phyloP scores from a whole-genome alignment of 2,329 filamentous ascomycete species.

The Penicillium sumatraense region DNA sequence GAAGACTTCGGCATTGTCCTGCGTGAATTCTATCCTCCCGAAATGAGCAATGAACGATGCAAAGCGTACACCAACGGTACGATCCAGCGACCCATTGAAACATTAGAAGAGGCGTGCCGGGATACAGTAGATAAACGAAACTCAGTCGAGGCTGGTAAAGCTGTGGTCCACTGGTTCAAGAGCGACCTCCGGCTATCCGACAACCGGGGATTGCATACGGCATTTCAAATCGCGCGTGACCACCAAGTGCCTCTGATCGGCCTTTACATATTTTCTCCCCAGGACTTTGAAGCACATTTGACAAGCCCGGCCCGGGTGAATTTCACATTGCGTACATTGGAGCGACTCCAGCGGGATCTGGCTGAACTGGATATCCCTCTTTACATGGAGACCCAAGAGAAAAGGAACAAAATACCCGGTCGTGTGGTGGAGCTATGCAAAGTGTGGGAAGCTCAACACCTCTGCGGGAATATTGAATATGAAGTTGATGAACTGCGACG shows the following conservation, averaged over 20 bases:
- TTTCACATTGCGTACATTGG: slow-evolving; percentile 75
- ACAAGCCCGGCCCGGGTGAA: slow-evolving; percentile 75
- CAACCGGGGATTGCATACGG: slow-evolving; percentile 72
- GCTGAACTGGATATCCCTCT: slow-evolving; percentile 76
- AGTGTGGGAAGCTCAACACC: slow-evolving; percentile 73
- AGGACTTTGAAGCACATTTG: slow-evolving; percentile 83
- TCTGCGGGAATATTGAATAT: slow-evolving; percentile 87
- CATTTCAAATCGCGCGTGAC: slow-evolving; percentile 68
- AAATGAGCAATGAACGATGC: slow-evolving; percentile 83
- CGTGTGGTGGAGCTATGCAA: slow-evolving; percentile 69
- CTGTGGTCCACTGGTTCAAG: slow-evolving; percentile 91
- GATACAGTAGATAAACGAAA: slow-evolving; percentile 63
- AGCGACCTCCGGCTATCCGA: slow-evolving; percentile 75
- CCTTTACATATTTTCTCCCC: slow-evolving; percentile 78
- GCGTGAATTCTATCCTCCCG: slow-evolving; percentile 78
- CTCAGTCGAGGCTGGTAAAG: slow-evolving; percentile 58
- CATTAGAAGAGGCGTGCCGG: slow-evolving; percentile 63
- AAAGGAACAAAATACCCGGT: slow-evolving; percentile 64
- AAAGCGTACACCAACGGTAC: slow-evolving; percentile 72
- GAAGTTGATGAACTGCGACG: slow-evolving; percentile 87
- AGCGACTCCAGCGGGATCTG: slow-evolving; percentile 68
- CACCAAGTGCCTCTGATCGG: slow-evolving; percentile 73
- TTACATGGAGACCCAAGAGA: slow-evolving; percentile 72
- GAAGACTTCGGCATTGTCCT: slow-evolving; percentile 67
- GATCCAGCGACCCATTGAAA: slow-evolving; percentile 74